Percentiles rank a stretch among this genome's conserved stretches.
These are phyloP conservation scores for Thielaviopsis musarum DNA, from an alignment of 2,329 filamentous ascomycete genomes.

Conservation along the genomic window DNA sequence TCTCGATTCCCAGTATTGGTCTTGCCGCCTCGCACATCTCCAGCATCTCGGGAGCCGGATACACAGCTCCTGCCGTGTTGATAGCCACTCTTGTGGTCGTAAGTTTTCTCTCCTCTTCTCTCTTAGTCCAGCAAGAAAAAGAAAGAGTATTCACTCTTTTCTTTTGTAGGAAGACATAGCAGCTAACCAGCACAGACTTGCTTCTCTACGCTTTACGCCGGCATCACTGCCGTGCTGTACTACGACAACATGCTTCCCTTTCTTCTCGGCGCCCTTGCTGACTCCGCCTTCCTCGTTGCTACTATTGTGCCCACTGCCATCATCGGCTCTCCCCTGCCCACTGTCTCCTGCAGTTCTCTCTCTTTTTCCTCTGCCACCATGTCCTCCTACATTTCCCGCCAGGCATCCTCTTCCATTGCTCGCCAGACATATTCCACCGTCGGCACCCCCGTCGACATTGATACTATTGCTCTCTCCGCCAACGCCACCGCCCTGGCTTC, in stretches of 20 bases:
- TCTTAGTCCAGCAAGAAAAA: too few relatives aligned
- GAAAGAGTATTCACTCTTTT: too few relatives aligned
- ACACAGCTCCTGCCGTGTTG: constrained; percentile 52
- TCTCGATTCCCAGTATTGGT: constrained; percentile 62
- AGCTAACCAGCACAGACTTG: constrained; percentile 38
- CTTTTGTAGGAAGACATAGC: too few relatives aligned
- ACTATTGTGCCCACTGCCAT: constrained; percentile 62
- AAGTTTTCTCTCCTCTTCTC: constrained; percentile 23
- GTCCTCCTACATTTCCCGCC: neutral
- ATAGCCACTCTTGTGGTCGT: constrained; percentile 68
- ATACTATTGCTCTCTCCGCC: neutral
- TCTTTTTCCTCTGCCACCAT: constrained; percentile 19
- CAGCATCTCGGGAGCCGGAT: constrained; percentile 50
- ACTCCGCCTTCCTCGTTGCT: constrained; percentile 55
- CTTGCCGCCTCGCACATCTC: constrained; percentile 70
- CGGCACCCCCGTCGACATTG: neutral
- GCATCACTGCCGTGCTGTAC: constrained; percentile 68
- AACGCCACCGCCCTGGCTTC: neutral
- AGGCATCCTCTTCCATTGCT: neutral
- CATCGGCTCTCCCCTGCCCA: constrained; percentile 65
- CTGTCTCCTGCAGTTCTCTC: constrained; percentile 50
- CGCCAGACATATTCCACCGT: neutral
- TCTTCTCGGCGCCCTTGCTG: constrained; percentile 47
- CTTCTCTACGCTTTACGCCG: constrained; percentile 63
- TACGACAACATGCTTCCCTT: constrained; percentile 60